phyloP scores from a whole-genome alignment of 2,329 filamentous ascomycete species.

The Penicillium sp. region DNA sequence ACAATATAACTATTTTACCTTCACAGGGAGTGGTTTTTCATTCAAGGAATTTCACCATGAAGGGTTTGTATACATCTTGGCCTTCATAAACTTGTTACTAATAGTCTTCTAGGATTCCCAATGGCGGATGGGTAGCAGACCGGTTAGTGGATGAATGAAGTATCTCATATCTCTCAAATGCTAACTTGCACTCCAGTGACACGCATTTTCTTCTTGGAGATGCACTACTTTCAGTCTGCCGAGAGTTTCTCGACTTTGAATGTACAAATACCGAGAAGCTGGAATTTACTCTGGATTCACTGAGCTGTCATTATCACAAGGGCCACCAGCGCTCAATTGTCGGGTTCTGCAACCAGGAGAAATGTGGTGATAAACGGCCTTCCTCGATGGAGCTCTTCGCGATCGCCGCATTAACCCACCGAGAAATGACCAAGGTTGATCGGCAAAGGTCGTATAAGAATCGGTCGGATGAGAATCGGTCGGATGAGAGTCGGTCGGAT shows the following conservation, averaged over 20 bases:
- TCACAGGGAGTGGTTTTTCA: not conserved
- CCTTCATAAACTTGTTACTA: not conserved
- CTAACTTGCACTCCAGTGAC: slow-evolving; percentile 1
- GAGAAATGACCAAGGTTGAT: not conserved
- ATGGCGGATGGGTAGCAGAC: not conserved
- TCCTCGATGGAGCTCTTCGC: slow-evolving; percentile 4
- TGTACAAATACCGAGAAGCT: not conserved
- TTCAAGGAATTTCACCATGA: not conserved
- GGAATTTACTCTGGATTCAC: not conserved
- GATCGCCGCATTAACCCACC: not conserved
- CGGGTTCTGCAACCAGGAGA: not conserved
- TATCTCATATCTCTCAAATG: not conserved
- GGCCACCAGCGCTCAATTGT: slow-evolving; percentile 1
- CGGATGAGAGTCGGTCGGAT: not conserved
- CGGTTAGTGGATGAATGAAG: not conserved
- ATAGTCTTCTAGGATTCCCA: not conserved
- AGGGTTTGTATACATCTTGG: not conserved
- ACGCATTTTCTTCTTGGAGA: not conserved
- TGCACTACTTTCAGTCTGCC: not conserved
- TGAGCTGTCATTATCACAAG: not conserved
- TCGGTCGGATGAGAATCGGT: not conserved
- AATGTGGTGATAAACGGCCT: slow-evolving; percentile 1
- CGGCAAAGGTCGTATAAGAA: not conserved
- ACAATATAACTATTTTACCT: slow-evolving; percentile 1
- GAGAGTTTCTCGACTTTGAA: not conserved